phyloP scores from a whole-genome alignment of 495 filamentous ascomycete species.

The Aspergillus cavernicola region DNA sequence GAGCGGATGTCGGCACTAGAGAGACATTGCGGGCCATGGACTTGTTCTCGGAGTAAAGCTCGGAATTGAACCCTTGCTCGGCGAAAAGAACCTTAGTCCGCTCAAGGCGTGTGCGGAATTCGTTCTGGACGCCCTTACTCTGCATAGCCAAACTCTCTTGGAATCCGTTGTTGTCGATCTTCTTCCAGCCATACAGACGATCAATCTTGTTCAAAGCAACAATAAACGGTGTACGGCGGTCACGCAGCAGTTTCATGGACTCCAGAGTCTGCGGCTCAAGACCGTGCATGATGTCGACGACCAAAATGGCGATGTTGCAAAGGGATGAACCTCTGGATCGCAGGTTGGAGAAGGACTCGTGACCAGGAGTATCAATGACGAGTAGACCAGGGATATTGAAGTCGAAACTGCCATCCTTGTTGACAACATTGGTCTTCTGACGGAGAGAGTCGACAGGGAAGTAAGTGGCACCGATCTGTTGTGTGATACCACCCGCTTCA shows the following conservation, averaged over 20 bases:
- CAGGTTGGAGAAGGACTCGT: constrained; percentile 99
- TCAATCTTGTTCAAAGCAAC: constrained; percentile 99
- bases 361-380: constrained; percentile 97
- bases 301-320: constrained; percentile 98
- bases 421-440: constrained; percentile 90
- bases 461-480: constrained; percentile 99
- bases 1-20: constrained; percentile 91
- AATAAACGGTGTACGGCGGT: constrained; percentile 96
- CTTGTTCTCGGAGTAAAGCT: constrained; percentile 97
- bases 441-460: constrained; percentile 93
- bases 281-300: constrained; percentile 99
- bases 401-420: constrained; percentile 83
- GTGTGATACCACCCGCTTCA: constrained; percentile 99
- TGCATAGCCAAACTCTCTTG: constrained; percentile 84
- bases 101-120: constrained; percentile 87
- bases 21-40: constrained; percentile 91
- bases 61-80: constrained; percentile 96
- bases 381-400: constrained; percentile 98
- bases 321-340: constrained; percentile 94
- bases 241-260: constrained; percentile 90
- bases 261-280: constrained; percentile 97
- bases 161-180: constrained; percentile 98
- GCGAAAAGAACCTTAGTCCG: constrained; percentile 90
- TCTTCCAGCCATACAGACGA: constrained; percentile 97
- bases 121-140: constrained; percentile 89